Conservation (phyloP, 192 early-diverging fungal species). For the Gigaspora rosea region DNA sequence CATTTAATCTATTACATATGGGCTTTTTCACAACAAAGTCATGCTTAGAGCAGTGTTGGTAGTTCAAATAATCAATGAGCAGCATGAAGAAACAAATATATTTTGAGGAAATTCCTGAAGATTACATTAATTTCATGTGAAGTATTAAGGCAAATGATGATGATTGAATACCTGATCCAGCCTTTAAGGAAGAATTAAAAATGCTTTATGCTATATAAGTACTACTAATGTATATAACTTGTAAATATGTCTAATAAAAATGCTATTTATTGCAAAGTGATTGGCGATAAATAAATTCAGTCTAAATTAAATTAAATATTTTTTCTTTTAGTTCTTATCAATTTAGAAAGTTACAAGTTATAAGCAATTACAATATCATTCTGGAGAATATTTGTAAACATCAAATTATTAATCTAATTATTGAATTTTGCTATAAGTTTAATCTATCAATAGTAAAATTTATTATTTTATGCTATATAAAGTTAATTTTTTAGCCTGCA, state of each 20-base stretch:
- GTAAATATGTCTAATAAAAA: too few species aligned
- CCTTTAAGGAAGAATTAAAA: neutral
- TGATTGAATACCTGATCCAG: neutral
- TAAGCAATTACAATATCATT: neutral
- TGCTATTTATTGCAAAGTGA: too few species aligned
- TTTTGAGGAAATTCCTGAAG: neutral
- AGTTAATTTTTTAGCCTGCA: too few species aligned
- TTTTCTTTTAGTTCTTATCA: neutral
- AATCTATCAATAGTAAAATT: neutral
- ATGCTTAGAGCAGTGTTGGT: too few species aligned
- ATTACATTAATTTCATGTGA: neutral
- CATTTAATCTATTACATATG: too few species aligned
- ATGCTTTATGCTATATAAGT: neutral
- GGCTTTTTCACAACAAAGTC: too few species aligned
- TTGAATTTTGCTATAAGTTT: neutral
- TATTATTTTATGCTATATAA: neutral
- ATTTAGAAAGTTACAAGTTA: neutral
- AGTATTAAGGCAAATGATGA: neutral
- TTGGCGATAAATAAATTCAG: too few species aligned
- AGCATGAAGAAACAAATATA: neutral
- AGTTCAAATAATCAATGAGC: too few species aligned
- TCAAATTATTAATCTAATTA: neutral
- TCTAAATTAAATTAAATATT: neutral
- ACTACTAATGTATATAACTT: neutral
- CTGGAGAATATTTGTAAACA: neutral